Base-by-base conservation (phyloP, 371 early-diverging fungal genomes). In the Rhizopus microsporus region DNA sequence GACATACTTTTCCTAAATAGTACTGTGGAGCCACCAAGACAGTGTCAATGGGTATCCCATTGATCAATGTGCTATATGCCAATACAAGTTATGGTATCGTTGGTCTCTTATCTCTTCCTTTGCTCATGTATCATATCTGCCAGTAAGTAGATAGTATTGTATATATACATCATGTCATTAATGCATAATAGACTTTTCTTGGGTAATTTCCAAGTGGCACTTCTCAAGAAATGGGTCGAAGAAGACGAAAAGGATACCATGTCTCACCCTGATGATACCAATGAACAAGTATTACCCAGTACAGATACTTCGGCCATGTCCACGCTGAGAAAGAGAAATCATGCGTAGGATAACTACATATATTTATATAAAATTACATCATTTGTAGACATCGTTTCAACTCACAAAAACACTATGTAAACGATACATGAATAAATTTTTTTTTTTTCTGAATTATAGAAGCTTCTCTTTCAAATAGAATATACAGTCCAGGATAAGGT, bases 21-120 rank as follows among this genome's bases (percentile, higher is more conserved):
- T 80, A 80, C 68, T 88, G 88, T 67, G 88, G 85, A n/a, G 86
- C 88, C 0, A 88, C 88, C 3, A 91, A 91, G 60, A 87, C 89
- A 0, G 86, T 89, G 1, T 87, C 89, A 0, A 80, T 89, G 80
- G 91, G 91, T 33, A 84, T 89, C 23, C 89, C 89, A 0, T 71
- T 91, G 59, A 88, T 91, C 75, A 87, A 87, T 58, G 84, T 89
- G n/a, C 57, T 91, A 43, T 91, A 86, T 60, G 52, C 63, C 5
- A 61, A 64, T 29, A 67, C 56, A 15, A 67, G 79, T 40, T 67
- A 67, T 23, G 80, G 75, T 46, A 46, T 76, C 17, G 78, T 86
- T 4, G 91, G 89, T 15, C 71, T 89, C 6, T 57, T 87, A 39
- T 77, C 85, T 1, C 68, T 87, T 0, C 91, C 91, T 3, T 62